phyloP scores from a whole-genome alignment of 441 rosid species.

The Brassica balearica region DNA sequence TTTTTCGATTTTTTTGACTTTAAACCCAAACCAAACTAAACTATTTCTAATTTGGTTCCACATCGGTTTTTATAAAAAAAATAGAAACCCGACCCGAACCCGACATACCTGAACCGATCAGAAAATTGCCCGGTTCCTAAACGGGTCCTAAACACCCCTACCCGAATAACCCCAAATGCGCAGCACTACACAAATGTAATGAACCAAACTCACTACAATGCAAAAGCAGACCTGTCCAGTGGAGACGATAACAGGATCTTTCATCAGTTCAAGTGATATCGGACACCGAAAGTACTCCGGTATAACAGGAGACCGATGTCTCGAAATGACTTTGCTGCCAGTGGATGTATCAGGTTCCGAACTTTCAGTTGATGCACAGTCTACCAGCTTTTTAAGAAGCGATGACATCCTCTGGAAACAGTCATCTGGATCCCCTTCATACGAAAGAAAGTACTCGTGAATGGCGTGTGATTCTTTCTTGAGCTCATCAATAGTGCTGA shows the following conservation, averaged over 20 bases:
- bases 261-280: conserved; percentile 96
- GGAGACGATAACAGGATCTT: conserved; percentile 99
- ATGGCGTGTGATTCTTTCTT: conserved; percentile 81
- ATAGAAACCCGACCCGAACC: too few species aligned
- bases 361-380: conserved; percentile 57
- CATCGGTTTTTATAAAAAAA: too few species aligned
- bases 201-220: conserved; percentile 16
- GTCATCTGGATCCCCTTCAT: conserved; percentile 67
- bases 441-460: conserved; percentile 70
- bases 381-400: conserved; percentile 77
- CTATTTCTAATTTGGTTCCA: too few species aligned
- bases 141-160: too few species aligned
- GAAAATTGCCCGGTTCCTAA: too few species aligned
- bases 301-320: conserved; percentile 90
- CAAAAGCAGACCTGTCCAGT: conserved; percentile 85
- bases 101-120: too few species aligned
- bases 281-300: conserved; percentile 99
- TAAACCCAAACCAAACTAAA: too few species aligned
- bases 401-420: conserved; percentile 67
- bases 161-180: too few species aligned
- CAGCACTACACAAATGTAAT: neutral
- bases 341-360: conserved; percentile 59
- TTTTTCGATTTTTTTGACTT: too few species aligned
- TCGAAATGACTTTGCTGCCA: conserved; percentile 51
- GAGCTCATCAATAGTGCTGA: conserved; percentile 74